A percentile compares a stretch with the other conserved stretches of the same genome.
These are phyloP conservation scores for Yamadazyma endophytica DNA, from an alignment of 805 yeast species.

Conservation along the genomic window DNA sequence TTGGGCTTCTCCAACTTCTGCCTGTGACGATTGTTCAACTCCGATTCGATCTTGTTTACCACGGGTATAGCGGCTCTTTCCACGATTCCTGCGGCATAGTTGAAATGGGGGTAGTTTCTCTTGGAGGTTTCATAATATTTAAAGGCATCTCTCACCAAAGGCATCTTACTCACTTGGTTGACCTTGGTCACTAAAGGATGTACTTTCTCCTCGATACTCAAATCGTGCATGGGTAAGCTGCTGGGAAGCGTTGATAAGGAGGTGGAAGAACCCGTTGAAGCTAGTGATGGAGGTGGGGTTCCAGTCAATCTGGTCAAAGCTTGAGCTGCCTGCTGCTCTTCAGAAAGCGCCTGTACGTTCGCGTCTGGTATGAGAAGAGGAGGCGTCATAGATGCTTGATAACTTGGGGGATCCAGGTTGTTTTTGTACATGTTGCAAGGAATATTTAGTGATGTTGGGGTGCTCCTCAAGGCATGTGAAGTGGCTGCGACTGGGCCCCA, in stretches of 20 bases:
- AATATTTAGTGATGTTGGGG: conserved; percentile 4
- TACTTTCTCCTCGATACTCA: conserved; percentile 9
- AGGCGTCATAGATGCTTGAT: too few relatives aligned
- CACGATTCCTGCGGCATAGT: conserved; percentile 59
- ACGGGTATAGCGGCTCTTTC: conserved; percentile 54
- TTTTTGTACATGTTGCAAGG: not conserved
- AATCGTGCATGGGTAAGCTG: conserved; percentile 7
- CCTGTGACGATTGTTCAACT: conserved; percentile 36
- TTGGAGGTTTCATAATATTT: conserved; percentile 44
- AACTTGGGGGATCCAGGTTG: too few relatives aligned
- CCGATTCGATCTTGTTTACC: conserved; percentile 46
- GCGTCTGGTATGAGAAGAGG: conserved; percentile 1
- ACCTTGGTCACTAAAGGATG: conserved; percentile 40
- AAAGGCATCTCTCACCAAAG: conserved; percentile 46
- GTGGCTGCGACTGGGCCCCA: conserved; percentile 1
- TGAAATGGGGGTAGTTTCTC: conserved; percentile 45
- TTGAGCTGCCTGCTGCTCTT: conserved; percentile 22
- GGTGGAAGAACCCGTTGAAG: too few relatives aligned
- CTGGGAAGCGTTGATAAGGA: conserved; percentile 6
- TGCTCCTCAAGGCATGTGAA: conserved; percentile 12
- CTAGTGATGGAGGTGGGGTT: conserved; percentile 11
- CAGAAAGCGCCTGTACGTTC: not conserved
- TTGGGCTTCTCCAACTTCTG: conserved; percentile 15
- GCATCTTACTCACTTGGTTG: conserved; percentile 34
- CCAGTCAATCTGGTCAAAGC: conserved; percentile 34